Conservation (phyloP, 139 green algal species). For the Prasinococcaceae sp. region DNA sequence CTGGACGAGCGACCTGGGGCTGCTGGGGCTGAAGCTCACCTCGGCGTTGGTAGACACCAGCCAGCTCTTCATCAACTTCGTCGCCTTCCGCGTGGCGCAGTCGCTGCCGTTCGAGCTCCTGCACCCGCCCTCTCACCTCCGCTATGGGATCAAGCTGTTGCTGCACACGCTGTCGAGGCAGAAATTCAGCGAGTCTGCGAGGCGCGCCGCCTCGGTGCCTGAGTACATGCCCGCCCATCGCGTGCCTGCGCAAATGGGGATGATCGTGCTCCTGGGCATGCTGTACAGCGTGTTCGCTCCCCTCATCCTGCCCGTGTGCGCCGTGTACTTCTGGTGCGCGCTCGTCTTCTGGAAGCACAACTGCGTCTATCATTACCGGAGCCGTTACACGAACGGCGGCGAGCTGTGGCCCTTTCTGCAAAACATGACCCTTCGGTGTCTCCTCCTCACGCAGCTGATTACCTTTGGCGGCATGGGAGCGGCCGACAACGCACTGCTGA, state of each 20-base stretch:
- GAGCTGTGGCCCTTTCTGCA: conserved; percentile 7
- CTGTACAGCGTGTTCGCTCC: conserved; percentile 3
- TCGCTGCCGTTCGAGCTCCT: conserved; percentile 1
- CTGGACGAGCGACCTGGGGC: not conserved
- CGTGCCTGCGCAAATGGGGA: conserved; percentile 4
- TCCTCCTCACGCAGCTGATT: too few species aligned
- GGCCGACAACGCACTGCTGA: too few species aligned
- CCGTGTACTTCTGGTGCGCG: conserved; percentile 1
- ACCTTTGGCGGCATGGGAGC: too few species aligned
- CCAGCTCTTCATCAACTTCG: conserved; percentile 6
- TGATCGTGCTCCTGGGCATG: conserved; percentile 6
- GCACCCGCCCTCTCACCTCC: not conserved
- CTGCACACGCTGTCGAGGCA: too few species aligned
- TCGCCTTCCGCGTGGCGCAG: not conserved
- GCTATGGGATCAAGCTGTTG: not conserved
- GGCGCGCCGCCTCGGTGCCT: not conserved
- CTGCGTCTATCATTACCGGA: conserved; percentile 2
- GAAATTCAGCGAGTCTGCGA: too few species aligned
- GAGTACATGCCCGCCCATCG: conserved; percentile 1
- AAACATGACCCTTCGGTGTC: too few species aligned
- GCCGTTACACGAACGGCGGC: not conserved
- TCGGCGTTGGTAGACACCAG: not conserved
- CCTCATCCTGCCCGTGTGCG: not conserved
- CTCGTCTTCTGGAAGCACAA: conserved; percentile 14
- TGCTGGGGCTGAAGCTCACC: too few species aligned